phyloP scores from a whole-genome alignment of 1,139 yeast genomes.

The Yamadazyma aaseri region DNA sequence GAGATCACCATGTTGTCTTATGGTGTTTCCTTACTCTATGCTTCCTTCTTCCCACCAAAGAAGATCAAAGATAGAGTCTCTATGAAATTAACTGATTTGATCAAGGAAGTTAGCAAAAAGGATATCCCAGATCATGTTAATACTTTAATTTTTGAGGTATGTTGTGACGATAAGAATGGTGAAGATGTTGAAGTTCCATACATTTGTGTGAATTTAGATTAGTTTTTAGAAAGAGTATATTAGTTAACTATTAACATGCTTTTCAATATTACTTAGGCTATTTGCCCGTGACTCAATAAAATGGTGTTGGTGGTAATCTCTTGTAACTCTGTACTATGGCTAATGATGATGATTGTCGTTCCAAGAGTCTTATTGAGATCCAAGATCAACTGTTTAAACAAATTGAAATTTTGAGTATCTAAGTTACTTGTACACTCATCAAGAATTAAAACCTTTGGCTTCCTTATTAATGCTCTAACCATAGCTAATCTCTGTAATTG shows the following conservation, averaged over 20 bases:
- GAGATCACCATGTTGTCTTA: slow-evolving; percentile 89
- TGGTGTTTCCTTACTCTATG: slow-evolving; percentile 86
- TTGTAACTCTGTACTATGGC: slow-evolving; percentile 64
- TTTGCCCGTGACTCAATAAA: slow-evolving; percentile 10
- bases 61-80: slow-evolving; percentile 76
- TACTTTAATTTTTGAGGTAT: slow-evolving; percentile 80
- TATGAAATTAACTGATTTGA: slow-evolving; percentile 68
- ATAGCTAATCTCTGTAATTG: slow-evolving; percentile 77
- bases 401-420: slow-evolving; percentile 53
- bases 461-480: slow-evolving; percentile 67
- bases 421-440: slow-evolving; percentile 84
- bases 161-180: slow-evolving; percentile 88
- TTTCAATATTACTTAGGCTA: slow-evolving; percentile 1
- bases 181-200: slow-evolving; percentile 97
- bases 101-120: slow-evolving; percentile 80
- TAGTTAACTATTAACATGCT: slow-evolving; percentile 3
- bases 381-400: slow-evolving; percentile 42
- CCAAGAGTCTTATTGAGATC: slow-evolving; percentile 27
- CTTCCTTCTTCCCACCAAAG: slow-evolving; percentile 91
- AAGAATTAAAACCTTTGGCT: slow-evolving; percentile 60
- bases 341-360: slow-evolving; percentile 48
- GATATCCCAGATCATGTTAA: slow-evolving; percentile 74
- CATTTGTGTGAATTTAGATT: slow-evolving; percentile 29
- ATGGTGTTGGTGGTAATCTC: slow-evolving; percentile 42
- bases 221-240: neutral